A percentile compares a stretch with the other conserved stretches of the same genome.
These are phyloP conservation scores for Pinus tabuliformis DNA, from an alignment of 75 land plant species.

Conservation along the genomic window DNA sequence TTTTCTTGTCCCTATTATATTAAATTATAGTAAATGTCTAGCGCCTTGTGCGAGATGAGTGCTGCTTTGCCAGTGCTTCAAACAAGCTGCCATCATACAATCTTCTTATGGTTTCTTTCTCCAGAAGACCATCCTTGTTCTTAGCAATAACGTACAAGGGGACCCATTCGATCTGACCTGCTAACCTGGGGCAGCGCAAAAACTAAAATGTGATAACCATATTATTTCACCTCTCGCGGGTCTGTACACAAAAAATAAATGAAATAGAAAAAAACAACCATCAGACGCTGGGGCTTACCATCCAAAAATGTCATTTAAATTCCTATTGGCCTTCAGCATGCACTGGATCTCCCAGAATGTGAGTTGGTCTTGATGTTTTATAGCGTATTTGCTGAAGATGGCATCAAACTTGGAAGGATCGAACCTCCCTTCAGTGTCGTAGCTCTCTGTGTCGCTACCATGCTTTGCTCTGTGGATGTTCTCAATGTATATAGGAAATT, in stretches of 20 bases:
- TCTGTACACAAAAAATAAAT: not conserved
- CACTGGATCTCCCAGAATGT: slow-evolving; percentile 16
- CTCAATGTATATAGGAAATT: no score
- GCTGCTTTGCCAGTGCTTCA: slow-evolving; percentile 35
- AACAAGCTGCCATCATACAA: slow-evolving; percentile 90
- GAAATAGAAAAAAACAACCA: not conserved
- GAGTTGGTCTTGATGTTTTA: slow-evolving; percentile 18
- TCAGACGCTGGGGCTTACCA: not conserved
- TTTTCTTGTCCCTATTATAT: no score
- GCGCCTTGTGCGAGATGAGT: not conserved
- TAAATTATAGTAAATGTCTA: no score
- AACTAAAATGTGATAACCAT: not conserved
- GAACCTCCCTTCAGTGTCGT: no score
- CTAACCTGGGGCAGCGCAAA: slow-evolving; percentile 36
- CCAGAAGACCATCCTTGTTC: slow-evolving; percentile 28
- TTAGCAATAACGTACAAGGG: slow-evolving; percentile 47
- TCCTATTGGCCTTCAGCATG: slow-evolving; percentile 18
- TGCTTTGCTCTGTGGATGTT: no score
- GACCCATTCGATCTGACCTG: slow-evolving; percentile 65
- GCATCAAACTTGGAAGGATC: no score
- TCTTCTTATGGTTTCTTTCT: slow-evolving; percentile 49
- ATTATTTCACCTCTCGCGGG: not conserved
- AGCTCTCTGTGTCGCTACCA: no score
- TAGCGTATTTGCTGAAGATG: no score
- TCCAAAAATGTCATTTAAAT: no score